A percentile compares a stretch with the other conserved stretches of the same genome.
These are phyloP conservation scores for Daedaleopsis sinensis DNA, from an alignment of 768 basidiomycete species.

Conservation along the genomic window DNA sequence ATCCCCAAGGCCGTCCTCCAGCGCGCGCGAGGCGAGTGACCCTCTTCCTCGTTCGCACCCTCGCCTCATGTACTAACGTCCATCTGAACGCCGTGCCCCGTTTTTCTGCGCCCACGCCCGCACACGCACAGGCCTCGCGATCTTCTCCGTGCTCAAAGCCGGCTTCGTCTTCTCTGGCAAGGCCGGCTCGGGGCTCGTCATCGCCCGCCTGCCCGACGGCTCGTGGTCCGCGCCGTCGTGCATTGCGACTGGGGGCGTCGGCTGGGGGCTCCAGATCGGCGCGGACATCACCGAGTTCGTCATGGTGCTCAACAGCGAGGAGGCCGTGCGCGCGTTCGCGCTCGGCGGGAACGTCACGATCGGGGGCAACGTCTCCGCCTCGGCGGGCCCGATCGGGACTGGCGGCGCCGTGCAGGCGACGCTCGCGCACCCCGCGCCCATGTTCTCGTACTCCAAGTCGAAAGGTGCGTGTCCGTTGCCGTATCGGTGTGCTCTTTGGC, in stretches of 20 bases:
- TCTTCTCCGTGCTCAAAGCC: conserved; percentile 93
- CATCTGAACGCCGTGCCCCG: too few relatives aligned
- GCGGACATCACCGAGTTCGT: conserved; percentile 97
- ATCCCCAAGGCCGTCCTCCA: conserved; percentile 93
- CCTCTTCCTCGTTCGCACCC: background rate
- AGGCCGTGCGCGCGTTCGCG: conserved; percentile 94
- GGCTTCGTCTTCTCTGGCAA: conserved; percentile 96
- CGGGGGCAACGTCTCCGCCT: conserved; percentile 83
- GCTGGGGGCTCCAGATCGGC: conserved; percentile 95
- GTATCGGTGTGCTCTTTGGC: too few relatives aligned
- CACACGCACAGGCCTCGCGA: conserved; percentile 70
- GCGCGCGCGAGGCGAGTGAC: conserved; percentile 62
- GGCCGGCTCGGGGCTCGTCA: conserved; percentile 90
- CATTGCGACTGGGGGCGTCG: conserved; percentile 93
- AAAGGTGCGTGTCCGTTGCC: conserved; percentile 60
- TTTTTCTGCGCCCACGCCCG: background rate
- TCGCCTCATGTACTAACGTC: too few relatives aligned
- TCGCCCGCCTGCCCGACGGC: conserved; percentile 90
- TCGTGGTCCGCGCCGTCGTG: conserved; percentile 97
- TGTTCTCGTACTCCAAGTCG: conserved; percentile 97
- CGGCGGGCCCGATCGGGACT: conserved; percentile 93
- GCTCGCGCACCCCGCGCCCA: conserved; percentile 90
- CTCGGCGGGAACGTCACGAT: conserved; percentile 96
- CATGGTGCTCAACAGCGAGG: conserved; percentile 94
- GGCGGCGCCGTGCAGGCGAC: conserved; percentile 88